Base-by-base conservation (phyloP, 768 basidiomycete species). In the Lactarius vividus region DNA sequence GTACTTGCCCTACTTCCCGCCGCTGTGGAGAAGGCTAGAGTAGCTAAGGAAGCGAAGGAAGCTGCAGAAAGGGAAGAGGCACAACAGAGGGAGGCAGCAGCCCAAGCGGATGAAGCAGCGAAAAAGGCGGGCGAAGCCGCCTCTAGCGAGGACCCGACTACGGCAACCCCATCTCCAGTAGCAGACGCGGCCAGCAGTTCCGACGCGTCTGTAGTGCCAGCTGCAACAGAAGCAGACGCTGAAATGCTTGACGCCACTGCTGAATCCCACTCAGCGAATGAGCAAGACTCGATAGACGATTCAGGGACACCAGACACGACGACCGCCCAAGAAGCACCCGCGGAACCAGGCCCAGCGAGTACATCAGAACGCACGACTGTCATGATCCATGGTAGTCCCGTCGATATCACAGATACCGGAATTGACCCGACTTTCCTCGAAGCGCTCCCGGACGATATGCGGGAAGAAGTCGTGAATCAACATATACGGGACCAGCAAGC, bases 391-490 rank as follows among this genome's bases (percentile, higher is more conserved):
- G 97, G 97, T 59, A 92, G 86, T 69, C 82, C 88, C 8, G 93
- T 98, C 31, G 97, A 99, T 74, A 99, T 99, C 74, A 99, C 97
- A 2, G 95, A 98, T 72, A 96, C 95, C 42, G 97, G 97, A 5
- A 98, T 99, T 73, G 97, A 99, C 74, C 94, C 96, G 2, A 95
- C 94, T 6, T 99, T 99, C 84, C 80, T 99, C 64, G 95, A 98
- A 77, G 97, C 97, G 29, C 79, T 99, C 10, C 97, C 97, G 0
- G 97, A 99, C 73, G 96, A 98, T 70, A 98, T 99, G 90, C 87
- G 97, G 59, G 96, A 97, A 74, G 97, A 99, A 74, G 94, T 99
- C 40, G 82, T 99, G 61, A 95, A 96, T 72, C 97, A 99, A 73
- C 96, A 99, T 73, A 88, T 98, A 71, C 88, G 95, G 10, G 97